These are phyloP conservation scores for Cordyceps cateniannulata DNA, from an alignment of 2,329 filamentous ascomycete genomes.

Conservation along the genomic window DNA sequence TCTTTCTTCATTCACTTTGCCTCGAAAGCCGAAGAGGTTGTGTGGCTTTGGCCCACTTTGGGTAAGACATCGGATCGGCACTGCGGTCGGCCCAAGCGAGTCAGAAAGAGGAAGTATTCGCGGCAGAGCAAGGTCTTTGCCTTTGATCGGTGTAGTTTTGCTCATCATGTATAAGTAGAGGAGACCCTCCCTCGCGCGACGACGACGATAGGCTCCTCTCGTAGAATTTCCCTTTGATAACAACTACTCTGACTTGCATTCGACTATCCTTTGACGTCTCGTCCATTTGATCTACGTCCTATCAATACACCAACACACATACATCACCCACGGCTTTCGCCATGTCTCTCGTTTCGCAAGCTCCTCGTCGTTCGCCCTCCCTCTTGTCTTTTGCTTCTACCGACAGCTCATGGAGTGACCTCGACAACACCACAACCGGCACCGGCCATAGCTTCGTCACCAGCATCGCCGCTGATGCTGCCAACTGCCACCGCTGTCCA, in stretches of 20 bases:
- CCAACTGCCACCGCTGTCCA: conserved; percentile 8
- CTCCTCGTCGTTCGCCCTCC: conserved; percentile 4
- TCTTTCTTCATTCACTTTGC: neutral
- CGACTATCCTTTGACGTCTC: neutral
- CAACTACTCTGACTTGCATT: neutral
- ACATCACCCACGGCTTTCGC: neutral
- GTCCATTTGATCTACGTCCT: neutral
- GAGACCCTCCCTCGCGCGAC: neutral
- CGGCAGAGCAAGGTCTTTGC: neutral
- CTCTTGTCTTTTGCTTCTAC: neutral
- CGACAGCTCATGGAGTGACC: conserved; percentile 8
- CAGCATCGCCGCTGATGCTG: neutral
- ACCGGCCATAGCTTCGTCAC: neutral
- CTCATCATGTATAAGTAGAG: conserved; percentile 6
- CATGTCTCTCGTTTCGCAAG: neutral
- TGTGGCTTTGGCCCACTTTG: conserved; percentile 1
- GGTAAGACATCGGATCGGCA: conserved; percentile 13
- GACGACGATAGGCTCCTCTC: neutral
- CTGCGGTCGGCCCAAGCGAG: conserved; percentile 6
- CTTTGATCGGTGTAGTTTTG: too few relatives aligned
- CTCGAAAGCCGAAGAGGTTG: conserved; percentile 3
- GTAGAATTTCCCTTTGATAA: neutral
- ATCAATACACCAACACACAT: neutral
- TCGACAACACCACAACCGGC: neutral
- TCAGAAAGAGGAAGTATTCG: neutral